Evolutionary conservation across 1,284 basidiomycete genomes (phyloP), one percentile per base, ranked within the genome.

Genomic region (Dichomitus squalens): DNA sequence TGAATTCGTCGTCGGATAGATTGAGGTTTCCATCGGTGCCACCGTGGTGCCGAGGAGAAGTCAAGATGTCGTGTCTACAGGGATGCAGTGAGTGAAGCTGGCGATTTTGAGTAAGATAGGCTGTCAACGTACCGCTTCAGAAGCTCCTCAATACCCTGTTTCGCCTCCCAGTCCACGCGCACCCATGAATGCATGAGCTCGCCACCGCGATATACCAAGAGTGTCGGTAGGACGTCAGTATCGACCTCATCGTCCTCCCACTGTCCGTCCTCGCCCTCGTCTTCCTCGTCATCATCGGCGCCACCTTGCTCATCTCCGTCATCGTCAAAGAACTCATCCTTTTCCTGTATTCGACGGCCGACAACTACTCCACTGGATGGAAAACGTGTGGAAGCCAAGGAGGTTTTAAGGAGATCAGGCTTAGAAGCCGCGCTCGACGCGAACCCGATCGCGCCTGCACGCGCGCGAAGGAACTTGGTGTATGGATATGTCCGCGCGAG

Each of bases 151-250:
- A 92, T 69, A n/a, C 85, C 87, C 18, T 78, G 80, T 31, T 74
- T 68, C 0, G 88, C 88, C 68, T 93, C 92, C 88, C 88, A 92
- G 70, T 94, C 92, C 2, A 94, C 88, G 20, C 92, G 80, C 3
- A 93, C 88, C 87, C 92, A 92, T 49, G 88, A 92, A 64, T 90
- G 82, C 21, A 90, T 84, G 14, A 94, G 81, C 57, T 93, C 85
- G n/a, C 92, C 92, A 54, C 82, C 85, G 12, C 87, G 87, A 68
- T 95, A 95, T 4, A 91, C 88, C 7, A 95, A 78, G 65, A 95
- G 72, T 1, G 92, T 95, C 0, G 93, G 92, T 7, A 95, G 79
- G 76, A 94, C 84, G 66, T 93, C 92, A 1, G 85, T 80, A 64
- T 93, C 91, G 29, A 91, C 86, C 29, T 80, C 71, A 46, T 82